phyloP scores from a whole-genome alignment of 1,139 yeast species.

The Taphrina confusa region DNA sequence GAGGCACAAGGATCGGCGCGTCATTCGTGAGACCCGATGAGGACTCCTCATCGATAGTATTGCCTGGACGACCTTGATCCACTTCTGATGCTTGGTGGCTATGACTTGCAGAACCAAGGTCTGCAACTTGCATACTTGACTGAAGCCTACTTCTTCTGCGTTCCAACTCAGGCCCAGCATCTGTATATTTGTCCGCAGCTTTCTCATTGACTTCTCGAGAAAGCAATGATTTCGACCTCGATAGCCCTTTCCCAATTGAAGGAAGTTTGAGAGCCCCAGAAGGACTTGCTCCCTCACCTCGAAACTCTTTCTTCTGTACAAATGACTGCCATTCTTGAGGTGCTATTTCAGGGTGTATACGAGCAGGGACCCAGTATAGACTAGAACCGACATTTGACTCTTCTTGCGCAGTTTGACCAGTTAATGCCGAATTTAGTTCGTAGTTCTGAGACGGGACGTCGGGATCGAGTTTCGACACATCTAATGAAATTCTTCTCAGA shows the following conservation, averaged over 20 bases:
- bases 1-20: slow-evolving; percentile 24
- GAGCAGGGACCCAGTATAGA: slow-evolving; percentile 34
- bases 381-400: slow-evolving; percentile 9
- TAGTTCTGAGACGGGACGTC: slow-evolving; percentile 24
- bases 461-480: slow-evolving; percentile 28
- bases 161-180: slow-evolving; percentile 26
- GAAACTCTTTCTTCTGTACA: slow-evolving; percentile 24
- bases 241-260: slow-evolving; percentile 15
- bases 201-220: slow-evolving; percentile 25
- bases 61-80: not conserved
- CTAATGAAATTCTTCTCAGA: slow-evolving; percentile 23
- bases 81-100: not conserved
- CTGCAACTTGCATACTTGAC: not conserved
- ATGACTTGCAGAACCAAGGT: too few relatives aligned
- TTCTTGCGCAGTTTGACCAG: not conserved
- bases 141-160: slow-evolving; percentile 5
- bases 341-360: slow-evolving; percentile 32
- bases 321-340: slow-evolving; percentile 34
- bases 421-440: slow-evolving; percentile 3
- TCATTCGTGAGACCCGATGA: not conserved
- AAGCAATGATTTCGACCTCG: slow-evolving; percentile 22
- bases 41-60: not conserved
- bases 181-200: slow-evolving; percentile 19
- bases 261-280: not conserved
- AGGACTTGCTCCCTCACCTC: not conserved